A percentile compares a stretch with the other conserved stretches of the same genome.
Conservation (phyloP, 2,329 filamentous ascomycete genomes). For the Bipolaris gigantea region DNA sequence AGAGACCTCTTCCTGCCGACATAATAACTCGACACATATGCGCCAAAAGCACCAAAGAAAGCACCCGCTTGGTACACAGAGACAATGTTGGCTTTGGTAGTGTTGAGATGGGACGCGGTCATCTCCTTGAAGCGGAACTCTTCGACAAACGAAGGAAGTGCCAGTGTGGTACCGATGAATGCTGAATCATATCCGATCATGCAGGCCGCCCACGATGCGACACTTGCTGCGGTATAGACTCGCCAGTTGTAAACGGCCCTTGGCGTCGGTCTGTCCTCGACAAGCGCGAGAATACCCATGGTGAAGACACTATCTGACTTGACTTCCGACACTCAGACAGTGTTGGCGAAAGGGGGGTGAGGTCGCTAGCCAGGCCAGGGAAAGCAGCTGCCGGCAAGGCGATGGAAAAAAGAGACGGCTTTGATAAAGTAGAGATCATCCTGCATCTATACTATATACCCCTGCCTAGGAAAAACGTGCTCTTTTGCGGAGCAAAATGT, state of each 20-base stretch:
- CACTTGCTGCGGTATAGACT: conserved; percentile 57
- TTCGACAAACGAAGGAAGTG: conserved; percentile 66
- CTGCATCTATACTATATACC: conserved; percentile 14
- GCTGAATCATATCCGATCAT: conserved; percentile 69
- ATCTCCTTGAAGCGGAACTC: conserved; percentile 68
- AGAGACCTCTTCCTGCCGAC: conserved; percentile 68
- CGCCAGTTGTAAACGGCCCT: conserved; percentile 63
- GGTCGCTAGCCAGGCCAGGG: conserved; percentile 3
- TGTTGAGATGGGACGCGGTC: conserved; percentile 52
- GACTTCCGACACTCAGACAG: neutral
- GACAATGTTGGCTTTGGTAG: conserved; percentile 74
- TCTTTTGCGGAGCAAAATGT: conserved; percentile 15
- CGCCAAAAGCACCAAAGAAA: conserved; percentile 68
- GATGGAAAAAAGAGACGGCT: conserved; percentile 1
- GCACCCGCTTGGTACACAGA: conserved; percentile 81
- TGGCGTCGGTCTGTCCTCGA: conserved; percentile 55
- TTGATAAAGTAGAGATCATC: conserved; percentile 4
- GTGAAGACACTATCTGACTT: conserved; percentile 7
- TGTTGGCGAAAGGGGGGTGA: neutral
- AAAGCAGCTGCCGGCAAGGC: neutral
- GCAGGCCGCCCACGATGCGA: conserved; percentile 60
- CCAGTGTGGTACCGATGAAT: conserved; percentile 75
- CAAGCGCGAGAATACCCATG: conserved; percentile 41
- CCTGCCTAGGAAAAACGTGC: conserved; percentile 6
- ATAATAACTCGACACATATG: conserved; percentile 66